Evolutionary conservation across 306 rosid species (phyloP).

Genomic region (Quercus agrifolia): DNA sequence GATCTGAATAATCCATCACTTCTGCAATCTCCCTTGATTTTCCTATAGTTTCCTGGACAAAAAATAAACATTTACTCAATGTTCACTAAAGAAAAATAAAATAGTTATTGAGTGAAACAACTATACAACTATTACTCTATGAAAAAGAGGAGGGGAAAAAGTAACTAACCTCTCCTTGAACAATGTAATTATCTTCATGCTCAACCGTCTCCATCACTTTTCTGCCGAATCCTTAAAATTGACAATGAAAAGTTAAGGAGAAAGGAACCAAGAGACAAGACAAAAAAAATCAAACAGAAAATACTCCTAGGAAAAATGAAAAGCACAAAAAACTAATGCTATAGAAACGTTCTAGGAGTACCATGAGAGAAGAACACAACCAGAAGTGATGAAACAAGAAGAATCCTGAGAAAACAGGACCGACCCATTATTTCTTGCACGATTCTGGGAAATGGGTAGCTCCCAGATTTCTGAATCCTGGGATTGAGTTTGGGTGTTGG

Average conservation of each 20-base stretch:
- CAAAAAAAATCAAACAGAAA: background rate
- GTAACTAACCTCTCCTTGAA: slow-evolving; percentile 23
- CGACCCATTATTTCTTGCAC: slow-evolving; percentile 41
- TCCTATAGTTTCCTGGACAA: slow-evolving; percentile 31
- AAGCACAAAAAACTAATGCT: background rate
- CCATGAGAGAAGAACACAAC: slow-evolving; percentile 50
- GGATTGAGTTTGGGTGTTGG: too few relatives aligned
- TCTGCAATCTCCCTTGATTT: slow-evolving; percentile 22
- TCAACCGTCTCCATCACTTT: slow-evolving; percentile 29
- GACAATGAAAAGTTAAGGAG: background rate
- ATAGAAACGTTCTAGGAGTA: slow-evolving; percentile 20
- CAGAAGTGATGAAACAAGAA: slow-evolving; percentile 45
- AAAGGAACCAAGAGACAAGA: background rate
- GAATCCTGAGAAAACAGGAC: slow-evolving; percentile 37
- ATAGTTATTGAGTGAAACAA: background rate
- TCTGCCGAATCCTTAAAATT: slow-evolving; percentile 49
- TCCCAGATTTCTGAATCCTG: slow-evolving; percentile 13
- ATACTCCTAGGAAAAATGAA: too few relatives aligned
- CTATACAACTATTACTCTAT: background rate
- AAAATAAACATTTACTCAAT: slow-evolving; percentile 4
- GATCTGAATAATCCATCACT: slow-evolving; percentile 63
- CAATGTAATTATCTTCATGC: slow-evolving; percentile 3
- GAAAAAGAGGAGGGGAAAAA: background rate
- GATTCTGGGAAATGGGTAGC: slow-evolving; percentile 24
- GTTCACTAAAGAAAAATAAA: background rate